Conservation (phyloP, 176 grass and related monocot genomes). For the Areca catechu region DNA sequence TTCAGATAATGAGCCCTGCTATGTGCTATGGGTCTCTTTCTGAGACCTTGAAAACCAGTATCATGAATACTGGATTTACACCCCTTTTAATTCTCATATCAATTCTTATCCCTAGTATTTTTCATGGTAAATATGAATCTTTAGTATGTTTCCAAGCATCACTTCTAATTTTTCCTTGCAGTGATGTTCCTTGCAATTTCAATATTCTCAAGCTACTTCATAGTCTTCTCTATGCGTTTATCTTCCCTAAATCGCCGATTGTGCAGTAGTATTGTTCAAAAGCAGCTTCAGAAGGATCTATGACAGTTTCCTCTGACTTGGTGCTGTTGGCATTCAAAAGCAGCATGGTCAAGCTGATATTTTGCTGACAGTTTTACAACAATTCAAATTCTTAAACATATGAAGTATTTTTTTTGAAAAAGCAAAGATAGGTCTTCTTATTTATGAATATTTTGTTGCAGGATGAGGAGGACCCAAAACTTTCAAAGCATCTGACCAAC, state of each 20-base stretch:
- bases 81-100: too few relatives aligned
- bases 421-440: too few relatives aligned
- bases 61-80: too few relatives aligned
- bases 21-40: too few relatives aligned
- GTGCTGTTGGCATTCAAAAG: slow-evolving; percentile 38
- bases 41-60: too few relatives aligned
- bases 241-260: slow-evolving; percentile 82
- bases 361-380: neutral
- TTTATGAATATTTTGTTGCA: slow-evolving; percentile 4
- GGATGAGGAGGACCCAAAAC: slow-evolving; percentile 52
- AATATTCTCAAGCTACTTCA: slow-evolving; percentile 52
- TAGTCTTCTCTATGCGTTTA: slow-evolving; percentile 46
- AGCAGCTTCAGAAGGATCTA: slow-evolving; percentile 57
- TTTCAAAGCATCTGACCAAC: slow-evolving; percentile 32
- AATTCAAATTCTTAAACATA: too few relatives aligned
- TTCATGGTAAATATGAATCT: too few relatives aligned
- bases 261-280: slow-evolving; percentile 59
- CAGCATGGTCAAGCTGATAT: neutral
- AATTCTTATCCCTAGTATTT: too few relatives aligned
- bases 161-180: slow-evolving; percentile 12
- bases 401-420: too few relatives aligned
- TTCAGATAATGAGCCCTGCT: too few relatives aligned
- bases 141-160: too few relatives aligned
- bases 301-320: slow-evolving; percentile 51
- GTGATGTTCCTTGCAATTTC: slow-evolving; percentile 55